phyloP scores from a whole-genome alignment of 257 asterid genomes.

The Scutellaria galericulata region DNA sequence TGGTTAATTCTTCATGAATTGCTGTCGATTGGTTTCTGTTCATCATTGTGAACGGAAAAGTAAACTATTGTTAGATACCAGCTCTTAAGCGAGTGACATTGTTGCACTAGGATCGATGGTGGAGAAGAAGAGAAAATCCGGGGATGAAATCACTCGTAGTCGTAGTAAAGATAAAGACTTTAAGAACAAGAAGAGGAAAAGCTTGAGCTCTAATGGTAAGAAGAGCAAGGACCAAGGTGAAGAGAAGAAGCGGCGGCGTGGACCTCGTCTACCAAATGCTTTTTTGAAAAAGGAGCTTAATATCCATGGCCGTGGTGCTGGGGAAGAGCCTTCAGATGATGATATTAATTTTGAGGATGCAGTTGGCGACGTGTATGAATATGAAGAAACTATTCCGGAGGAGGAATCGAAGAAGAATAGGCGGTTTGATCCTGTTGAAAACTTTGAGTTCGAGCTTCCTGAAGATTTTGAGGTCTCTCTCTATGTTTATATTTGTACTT shows the following conservation, averaged over 20 bases:
- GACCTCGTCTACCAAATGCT: conserved; percentile 79
- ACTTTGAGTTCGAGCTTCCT: conserved; percentile 77
- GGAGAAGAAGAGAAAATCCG: conserved; percentile 41
- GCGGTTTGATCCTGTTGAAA: conserved; percentile 79
- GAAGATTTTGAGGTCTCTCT: conserved; percentile 68
- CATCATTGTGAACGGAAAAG: not conserved
- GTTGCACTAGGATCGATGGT: conserved; percentile 37
- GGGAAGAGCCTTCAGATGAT: conserved; percentile 41
- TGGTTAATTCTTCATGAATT: conserved; percentile 1
- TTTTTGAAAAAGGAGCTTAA: conserved; percentile 54
- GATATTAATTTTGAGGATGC: conserved; percentile 43
- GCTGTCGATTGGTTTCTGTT: not conserved
- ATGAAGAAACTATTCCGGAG: conserved; percentile 75
- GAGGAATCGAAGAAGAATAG: conserved; percentile 78
- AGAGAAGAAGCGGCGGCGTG: conserved; percentile 49
- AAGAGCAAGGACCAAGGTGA: conserved; percentile 31
- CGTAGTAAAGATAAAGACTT: conserved; percentile 35
- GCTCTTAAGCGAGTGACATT: not conserved
- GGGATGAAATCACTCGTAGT: conserved; percentile 29
- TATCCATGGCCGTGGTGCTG: conserved; percentile 19
- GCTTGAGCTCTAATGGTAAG: conserved; percentile 21
- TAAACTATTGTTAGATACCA: not conserved
- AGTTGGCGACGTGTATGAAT: conserved; percentile 64
- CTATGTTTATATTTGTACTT: not conserved
- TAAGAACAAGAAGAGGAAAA: conserved; percentile 39